Evolutionary conservation across 345 rosid species (phyloP).

Genomic region (Linum lewisii): DNA sequence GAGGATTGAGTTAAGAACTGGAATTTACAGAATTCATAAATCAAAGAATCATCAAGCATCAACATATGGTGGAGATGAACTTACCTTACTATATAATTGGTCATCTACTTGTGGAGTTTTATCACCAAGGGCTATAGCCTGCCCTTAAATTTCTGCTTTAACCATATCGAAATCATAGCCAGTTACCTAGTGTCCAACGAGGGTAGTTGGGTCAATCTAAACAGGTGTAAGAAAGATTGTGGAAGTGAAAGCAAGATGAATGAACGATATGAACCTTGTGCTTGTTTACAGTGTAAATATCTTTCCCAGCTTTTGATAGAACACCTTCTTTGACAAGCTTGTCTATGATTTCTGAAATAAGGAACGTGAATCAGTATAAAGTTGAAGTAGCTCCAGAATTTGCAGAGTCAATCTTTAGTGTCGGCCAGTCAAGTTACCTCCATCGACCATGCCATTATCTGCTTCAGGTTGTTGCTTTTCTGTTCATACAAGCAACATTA

Average conservation of each 20-base stretch:
- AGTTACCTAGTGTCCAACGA: conserved; percentile 27
- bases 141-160: conserved; percentile 63
- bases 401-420: too few species aligned
- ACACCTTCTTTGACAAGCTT: conserved; percentile 63
- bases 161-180: conserved; percentile 48
- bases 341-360: conserved; percentile 68
- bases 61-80: conserved; percentile 3
- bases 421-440: too few species aligned
- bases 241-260: neutral
- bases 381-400: too few species aligned
- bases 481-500: too few species aligned
- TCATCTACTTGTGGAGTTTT: conserved; percentile 42
- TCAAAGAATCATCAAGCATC: too few species aligned
- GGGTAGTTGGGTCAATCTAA: conserved; percentile 5
- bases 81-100: conserved; percentile 53
- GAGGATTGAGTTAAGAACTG: conserved; percentile 12
- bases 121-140: conserved; percentile 20
- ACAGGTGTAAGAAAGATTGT: neutral
- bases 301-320: conserved; percentile 49
- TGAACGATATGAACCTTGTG: conserved; percentile 33
- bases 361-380: conserved; percentile 4
- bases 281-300: conserved; percentile 48
- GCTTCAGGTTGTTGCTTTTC: too few species aligned
- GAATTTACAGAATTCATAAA: neutral
- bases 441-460: conserved; percentile 44